Base-by-base conservation (phyloP, 2,329 filamentous ascomycete genomes). In the Trichoderma hamatum region DNA sequence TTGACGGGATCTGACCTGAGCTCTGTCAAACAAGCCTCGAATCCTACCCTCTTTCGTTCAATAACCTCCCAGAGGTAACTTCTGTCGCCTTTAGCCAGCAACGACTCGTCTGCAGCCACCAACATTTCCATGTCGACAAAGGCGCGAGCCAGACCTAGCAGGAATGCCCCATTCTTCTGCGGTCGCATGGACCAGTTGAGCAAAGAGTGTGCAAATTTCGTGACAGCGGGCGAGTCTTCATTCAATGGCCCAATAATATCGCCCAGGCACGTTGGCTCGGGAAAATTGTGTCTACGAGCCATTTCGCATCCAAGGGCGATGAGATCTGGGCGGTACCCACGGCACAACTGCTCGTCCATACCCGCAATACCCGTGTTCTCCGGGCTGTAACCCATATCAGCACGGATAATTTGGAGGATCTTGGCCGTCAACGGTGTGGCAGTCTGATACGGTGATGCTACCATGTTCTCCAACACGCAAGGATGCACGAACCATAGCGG, bases 401-500 rank as follows among this genome's bases (percentile, higher is more conserved):
- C 58, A 9, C 70, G 68, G 2, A 71, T 56, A 19, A 70, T 32
- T 24, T 68, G 68, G 9, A 71, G 24, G 9, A 68, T 63, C 10
- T 59, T 61, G 13, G 56, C 60, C 7, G 54, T 55, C 9, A 63
- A 36, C 24, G 24, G 14, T 28, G 28, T 63, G n/a, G 71, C 63
- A 1, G 52, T 58, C 21, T 34, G 49, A 39, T 55, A 72, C 5
- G 71, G 71, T 7, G 70, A 60, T 7, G 26, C 28, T 3, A 70
- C 55, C 11, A 56, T 54, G 28, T 36, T 65, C 52, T 72, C 69
- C 34, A 71, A 55, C 14, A 72, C 39, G 24, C 63, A 65, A 2
- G 54, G 14, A 28, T 72, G 71, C 0, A 68, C 60, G 36, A 71
- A 70, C 68, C 70, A 71, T n/a, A 71, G 70, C 36, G 36, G 36